A percentile compares a stretch with the other conserved stretches of the same genome.
Evolutionary conservation across 208 protist species (phyloP).

Genomic region (Trichomonas gallinae): DNA sequence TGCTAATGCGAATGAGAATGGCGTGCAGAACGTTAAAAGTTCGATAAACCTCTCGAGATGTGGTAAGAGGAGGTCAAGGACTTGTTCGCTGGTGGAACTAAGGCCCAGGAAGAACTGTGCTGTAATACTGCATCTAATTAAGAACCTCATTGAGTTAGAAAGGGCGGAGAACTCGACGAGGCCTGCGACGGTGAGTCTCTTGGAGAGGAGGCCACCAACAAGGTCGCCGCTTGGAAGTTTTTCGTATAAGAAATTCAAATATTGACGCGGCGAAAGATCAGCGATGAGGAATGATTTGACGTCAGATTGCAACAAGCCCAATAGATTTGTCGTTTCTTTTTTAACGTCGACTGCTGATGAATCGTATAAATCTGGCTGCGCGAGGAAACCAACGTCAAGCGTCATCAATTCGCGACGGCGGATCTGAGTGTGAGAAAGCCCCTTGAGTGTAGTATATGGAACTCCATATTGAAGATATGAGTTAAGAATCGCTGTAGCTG

Average conservation of each 20-base stretch:
- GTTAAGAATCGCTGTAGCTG: neutral
- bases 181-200: neutral
- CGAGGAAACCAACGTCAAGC: neutral
- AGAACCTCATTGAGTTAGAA: neutral
- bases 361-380: neutral
- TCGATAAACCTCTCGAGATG: neutral
- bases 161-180: neutral
- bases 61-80: neutral
- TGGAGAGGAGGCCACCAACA: neutral
- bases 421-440: neutral
- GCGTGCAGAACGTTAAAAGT: neutral
- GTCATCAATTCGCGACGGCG: neutral
- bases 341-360: neutral
- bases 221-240: neutral
- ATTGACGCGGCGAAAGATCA: neutral
- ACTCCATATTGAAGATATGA: neutral
- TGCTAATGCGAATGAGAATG: neutral
- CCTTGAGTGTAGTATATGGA: neutral
- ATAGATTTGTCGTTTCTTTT: neutral
- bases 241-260: neutral
- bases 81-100: neutral
- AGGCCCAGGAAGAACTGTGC: neutral
- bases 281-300: neutral
- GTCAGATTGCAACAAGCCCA: neutral
- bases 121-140: neutral